Conservation (phyloP, 345 rosid genomes). For the Brassica napus region DNA sequence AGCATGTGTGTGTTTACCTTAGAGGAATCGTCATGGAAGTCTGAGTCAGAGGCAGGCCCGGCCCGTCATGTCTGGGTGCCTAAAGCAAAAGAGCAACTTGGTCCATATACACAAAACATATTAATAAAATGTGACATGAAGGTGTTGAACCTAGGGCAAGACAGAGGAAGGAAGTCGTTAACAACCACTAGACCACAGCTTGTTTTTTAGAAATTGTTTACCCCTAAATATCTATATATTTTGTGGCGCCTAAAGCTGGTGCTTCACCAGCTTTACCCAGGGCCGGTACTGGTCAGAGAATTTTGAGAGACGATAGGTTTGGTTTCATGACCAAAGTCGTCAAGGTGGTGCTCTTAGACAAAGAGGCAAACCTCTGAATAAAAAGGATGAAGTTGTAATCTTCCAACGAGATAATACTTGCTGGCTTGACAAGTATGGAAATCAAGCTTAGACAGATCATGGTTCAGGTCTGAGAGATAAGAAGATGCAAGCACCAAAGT, state of each 20-base stretch:
- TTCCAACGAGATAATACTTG: neutral
- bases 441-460: neutral
- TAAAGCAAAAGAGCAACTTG: too few relatives aligned
- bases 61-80: too few relatives aligned
- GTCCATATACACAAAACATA: too few relatives aligned
- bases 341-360: neutral
- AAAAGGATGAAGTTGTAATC: neutral
- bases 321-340: neutral
- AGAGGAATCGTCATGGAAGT: neutral
- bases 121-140: too few relatives aligned
- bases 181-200: too few relatives aligned
- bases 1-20: neutral
- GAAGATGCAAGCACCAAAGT: neutral
- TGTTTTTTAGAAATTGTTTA: too few relatives aligned
- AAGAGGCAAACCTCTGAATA: neutral
- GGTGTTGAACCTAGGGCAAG: too few relatives aligned
- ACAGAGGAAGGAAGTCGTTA: too few relatives aligned
- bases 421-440: neutral
- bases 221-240: too few relatives aligned
- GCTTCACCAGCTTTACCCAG: too few relatives aligned
- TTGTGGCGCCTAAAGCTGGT: too few relatives aligned
- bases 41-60: neutral
- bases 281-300: neutral
- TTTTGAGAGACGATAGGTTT: neutral
- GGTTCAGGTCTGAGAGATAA: neutral